Conservation (phyloP, 2,329 filamentous ascomycete genomes). For the Xylaria sp. region DNA sequence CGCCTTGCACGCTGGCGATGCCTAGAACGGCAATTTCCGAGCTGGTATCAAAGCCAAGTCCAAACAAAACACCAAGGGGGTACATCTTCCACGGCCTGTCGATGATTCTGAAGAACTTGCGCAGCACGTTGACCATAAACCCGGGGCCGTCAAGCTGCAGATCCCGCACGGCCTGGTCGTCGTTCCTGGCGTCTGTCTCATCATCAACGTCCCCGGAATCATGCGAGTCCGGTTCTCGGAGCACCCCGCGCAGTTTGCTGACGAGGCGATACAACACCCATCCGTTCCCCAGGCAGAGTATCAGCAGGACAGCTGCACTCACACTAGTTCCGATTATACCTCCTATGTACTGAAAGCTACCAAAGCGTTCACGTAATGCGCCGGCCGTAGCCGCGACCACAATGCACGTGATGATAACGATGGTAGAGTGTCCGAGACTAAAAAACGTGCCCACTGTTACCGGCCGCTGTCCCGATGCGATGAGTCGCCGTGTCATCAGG, state of each 20-base stretch:
- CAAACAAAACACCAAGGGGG: constrained; percentile 78
- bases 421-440: constrained; percentile 90
- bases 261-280: constrained; percentile 86
- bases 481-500: constrained; percentile 88
- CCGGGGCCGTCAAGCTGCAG: constrained; percentile 81
- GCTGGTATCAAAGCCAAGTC: constrained; percentile 93
- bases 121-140: constrained; percentile 75
- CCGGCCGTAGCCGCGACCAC: constrained; percentile 92
- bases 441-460: constrained; percentile 96
- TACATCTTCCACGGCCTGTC: constrained; percentile 80
- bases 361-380: constrained; percentile 82
- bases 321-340: constrained; percentile 91
- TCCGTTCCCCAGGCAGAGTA: constrained; percentile 83
- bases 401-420: constrained; percentile 89
- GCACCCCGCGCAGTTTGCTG: constrained; percentile 70
- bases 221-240: constrained; percentile 56
- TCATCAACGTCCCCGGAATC: constrained; percentile 43
- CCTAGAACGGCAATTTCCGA: constrained; percentile 93
- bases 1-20: constrained; percentile 87
- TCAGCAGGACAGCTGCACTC: constrained; percentile 81
- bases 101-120: constrained; percentile 78
- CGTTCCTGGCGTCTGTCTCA: constrained; percentile 30
- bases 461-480: constrained; percentile 84
- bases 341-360: constrained; percentile 80
- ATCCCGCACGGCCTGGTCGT: constrained; percentile 53